These are phyloP conservation scores for Cystobasidium onofrii DNA, from an alignment of 768 basidiomycete species.

Conservation along the genomic window DNA sequence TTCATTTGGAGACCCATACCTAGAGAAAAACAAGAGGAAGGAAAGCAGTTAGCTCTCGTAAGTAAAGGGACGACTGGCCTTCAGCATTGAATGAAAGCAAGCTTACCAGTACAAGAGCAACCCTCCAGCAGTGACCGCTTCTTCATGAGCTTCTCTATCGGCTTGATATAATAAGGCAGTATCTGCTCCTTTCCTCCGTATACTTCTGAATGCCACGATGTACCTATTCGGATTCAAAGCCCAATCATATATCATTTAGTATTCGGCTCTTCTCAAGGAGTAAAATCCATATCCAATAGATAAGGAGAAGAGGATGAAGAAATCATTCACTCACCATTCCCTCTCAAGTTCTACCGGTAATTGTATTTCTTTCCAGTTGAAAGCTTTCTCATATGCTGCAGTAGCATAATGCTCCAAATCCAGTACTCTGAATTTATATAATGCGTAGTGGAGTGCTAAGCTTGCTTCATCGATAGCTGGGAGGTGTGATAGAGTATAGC, in stretches of 20 bases:
- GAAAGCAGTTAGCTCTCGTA: too few species aligned
- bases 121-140: slow-evolving; percentile 60
- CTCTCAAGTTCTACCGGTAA: slow-evolving; percentile 65
- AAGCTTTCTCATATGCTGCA: slow-evolving; percentile 62
- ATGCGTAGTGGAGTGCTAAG: slow-evolving; percentile 71
- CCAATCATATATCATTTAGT: too few species aligned
- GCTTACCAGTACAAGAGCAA: slow-evolving; percentile 74
- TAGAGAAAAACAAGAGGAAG: not conserved
- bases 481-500: slow-evolving; percentile 63
- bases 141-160: slow-evolving; percentile 80
- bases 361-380: slow-evolving; percentile 73
- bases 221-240: slow-evolving; percentile 49
- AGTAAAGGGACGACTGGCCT: too few species aligned
- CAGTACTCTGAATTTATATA: slow-evolving; percentile 65
- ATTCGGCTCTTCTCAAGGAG: too few species aligned
- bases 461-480: slow-evolving; percentile 80
- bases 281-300: too few species aligned
- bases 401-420: slow-evolving; percentile 55
- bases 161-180: slow-evolving; percentile 62
- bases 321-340: slow-evolving; percentile 55
- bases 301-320: not conserved
- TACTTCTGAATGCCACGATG: slow-evolving; percentile 78
- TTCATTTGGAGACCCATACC: slow-evolving; percentile 26
- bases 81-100: not conserved
- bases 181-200: slow-evolving; percentile 53